A percentile compares a stretch with the other conserved stretches of the same genome.
phyloP scores from a whole-genome alignment of 106 monocot species.

The Narthecium ossifragum region DNA sequence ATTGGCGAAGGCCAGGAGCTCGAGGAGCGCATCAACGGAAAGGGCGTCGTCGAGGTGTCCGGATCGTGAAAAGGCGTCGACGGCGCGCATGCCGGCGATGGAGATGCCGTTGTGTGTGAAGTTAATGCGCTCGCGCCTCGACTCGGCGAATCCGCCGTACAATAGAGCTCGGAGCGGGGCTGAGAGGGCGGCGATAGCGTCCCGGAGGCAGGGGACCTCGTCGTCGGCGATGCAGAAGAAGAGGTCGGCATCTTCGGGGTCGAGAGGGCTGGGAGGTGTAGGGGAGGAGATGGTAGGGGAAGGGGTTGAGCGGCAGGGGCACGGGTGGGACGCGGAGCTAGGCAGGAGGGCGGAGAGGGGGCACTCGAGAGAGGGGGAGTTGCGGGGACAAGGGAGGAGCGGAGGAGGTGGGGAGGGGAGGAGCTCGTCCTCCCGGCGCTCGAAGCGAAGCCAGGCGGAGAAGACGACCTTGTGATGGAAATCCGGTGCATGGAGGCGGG shows the following conservation, averaged over 20 bases:
- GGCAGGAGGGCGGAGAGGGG: conserved; percentile 57
- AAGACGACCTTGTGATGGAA: conserved; percentile 76
- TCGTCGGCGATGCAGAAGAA: conserved; percentile 82
- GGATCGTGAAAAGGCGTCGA: conserved; percentile 40
- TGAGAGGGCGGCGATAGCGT: conserved; percentile 65
- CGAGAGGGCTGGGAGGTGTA: no score
- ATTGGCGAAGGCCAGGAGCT: conserved; percentile 81
- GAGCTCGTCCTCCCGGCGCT: conserved; percentile 83
- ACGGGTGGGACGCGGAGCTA: conserved; percentile 25
- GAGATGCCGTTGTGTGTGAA: conserved; percentile 79
- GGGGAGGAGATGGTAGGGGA: background rate
- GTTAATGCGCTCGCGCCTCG: conserved; percentile 59
- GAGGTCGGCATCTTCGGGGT: conserved; percentile 41
- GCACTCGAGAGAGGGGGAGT: conserved; percentile 72
- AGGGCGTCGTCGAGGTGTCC: conserved; percentile 38
- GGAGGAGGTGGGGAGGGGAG: conserved; percentile 23
- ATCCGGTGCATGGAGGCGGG: conserved; percentile 70
- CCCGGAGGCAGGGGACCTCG: conserved; percentile 63
- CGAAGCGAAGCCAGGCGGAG: conserved; percentile 89
- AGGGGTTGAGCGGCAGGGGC: conserved; percentile 44
- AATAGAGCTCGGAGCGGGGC: conserved; percentile 59
- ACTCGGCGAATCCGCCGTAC: conserved; percentile 80
- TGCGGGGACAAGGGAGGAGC: conserved; percentile 19
- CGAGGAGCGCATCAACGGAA: conserved; percentile 44
- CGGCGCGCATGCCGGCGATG: conserved; percentile 49